These are phyloP conservation scores for Blepharisma japonicum DNA, from an alignment of 73 alveolate species.

Conservation along the genomic window DNA sequence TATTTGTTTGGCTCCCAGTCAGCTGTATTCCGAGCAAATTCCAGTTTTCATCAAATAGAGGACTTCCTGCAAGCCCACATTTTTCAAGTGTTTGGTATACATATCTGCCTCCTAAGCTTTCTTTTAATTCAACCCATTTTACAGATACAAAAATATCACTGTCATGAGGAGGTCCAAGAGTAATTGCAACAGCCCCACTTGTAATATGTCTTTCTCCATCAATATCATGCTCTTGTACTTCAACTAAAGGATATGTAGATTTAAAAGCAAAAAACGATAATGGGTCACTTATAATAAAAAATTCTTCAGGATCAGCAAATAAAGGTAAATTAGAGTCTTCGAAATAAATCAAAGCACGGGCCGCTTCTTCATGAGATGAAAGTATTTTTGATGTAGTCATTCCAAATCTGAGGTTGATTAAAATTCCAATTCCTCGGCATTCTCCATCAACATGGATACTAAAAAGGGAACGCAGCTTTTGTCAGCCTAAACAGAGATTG, in stretches of 20 bases:
- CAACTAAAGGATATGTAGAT: not conserved
- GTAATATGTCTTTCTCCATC: not conserved
- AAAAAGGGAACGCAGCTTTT: not conserved
- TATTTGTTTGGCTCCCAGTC: not conserved
- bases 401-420: not conserved
- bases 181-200: not conserved
- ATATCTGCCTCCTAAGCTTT: not conserved
- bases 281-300: not conserved
- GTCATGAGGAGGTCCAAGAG: not conserved
- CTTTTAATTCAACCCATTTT: not conserved
- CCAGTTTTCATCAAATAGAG: not conserved
- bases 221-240: not conserved
- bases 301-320: not conserved
- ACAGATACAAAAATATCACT: not conserved
- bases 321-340: not conserved
- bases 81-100: not conserved
- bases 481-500: not conserved
- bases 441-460: not conserved
- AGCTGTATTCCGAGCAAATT: not conserved
- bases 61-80: conserved; percentile 9
- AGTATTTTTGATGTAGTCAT: not conserved
- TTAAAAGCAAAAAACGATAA: not conserved
- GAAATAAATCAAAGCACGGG: not conserved
- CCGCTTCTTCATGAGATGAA: not conserved
- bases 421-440: not conserved